A percentile compares a stretch with the other conserved stretches of the same genome.
Evolutionary conservation across 73 alveolate species (phyloP).

Genomic region (Paramecium bursaria): DNA sequence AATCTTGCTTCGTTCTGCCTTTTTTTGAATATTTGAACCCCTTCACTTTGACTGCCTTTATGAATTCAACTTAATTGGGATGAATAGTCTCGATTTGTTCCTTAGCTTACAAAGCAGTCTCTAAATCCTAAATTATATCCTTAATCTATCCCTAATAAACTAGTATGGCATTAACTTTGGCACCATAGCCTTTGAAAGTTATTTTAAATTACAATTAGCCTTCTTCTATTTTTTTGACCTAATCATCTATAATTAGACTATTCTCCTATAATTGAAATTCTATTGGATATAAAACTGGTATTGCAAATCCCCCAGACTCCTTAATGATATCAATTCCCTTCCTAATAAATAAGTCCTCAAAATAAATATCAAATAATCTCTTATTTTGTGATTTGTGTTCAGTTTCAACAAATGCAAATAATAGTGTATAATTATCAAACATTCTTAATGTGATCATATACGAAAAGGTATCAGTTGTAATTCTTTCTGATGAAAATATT

Average conservation of each 20-base stretch:
- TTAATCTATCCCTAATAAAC: constrained; percentile 32
- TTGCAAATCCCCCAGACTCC: constrained; percentile 30
- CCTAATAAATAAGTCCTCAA: constrained; percentile 10
- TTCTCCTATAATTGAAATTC: constrained; percentile 44
- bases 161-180: constrained; percentile 9
- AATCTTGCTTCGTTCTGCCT: constrained; percentile 7
- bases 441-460: too few species aligned
- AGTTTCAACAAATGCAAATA: too few species aligned
- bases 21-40: constrained; percentile 37
- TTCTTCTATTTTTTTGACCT: neutral
- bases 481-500: too few species aligned
- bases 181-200: constrained; percentile 29
- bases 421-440: too few species aligned
- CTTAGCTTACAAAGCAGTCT: constrained; percentile 30
- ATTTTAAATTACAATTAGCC: neutral
- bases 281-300: constrained; percentile 6
- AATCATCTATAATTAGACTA: neutral
- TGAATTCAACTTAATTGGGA: constrained; percentile 26
- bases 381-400: too few species aligned
- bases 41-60: constrained; percentile 27
- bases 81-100: constrained; percentile 33
- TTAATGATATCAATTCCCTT: constrained; percentile 12
- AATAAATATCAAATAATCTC: constrained; percentile 32
- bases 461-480: too few species aligned
- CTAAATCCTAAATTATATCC: constrained; percentile 30